Base-by-base conservation (phyloP, 495 filamentous ascomycete species). In the Xylaria longipes region DNA sequence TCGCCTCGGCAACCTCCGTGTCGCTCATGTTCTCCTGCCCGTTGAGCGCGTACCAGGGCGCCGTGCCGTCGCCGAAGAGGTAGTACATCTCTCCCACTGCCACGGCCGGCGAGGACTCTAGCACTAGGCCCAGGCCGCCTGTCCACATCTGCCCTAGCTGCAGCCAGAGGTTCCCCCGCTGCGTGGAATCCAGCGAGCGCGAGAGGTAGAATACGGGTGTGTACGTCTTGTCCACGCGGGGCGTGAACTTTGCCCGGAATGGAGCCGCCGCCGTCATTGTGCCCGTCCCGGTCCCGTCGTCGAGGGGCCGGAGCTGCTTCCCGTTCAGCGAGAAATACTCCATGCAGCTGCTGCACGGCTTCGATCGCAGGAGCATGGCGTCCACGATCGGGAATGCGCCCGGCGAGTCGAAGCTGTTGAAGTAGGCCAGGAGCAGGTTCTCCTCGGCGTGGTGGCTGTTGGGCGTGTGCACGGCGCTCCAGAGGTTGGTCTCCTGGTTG, bases 401-500 rank as follows among this genome's bases (percentile, higher is more conserved):
- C 5, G 77, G 77, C 2, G 77, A 77, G 70, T 79, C 77, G 72
- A 79, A 79, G 35, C 75, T 71, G n/a, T 79, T 73, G 68, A 75
- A 75, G 57, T 79, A 79, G 5, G 75, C 72, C 0, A 77, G 67
- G 15, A 79, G 69, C 46, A 77, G 74, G 57, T 75, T 77, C 66
- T 79, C 77, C 37, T 79, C 77, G 1, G 77, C 77, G 50, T 79
- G 75, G 14, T 72, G 75, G 70, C 75, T 62, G 37, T 70, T 63
- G 0, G 65, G 71, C 15, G 72, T 75, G 69, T 22, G 64, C 64
- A 15, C 63, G 0, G 77, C 66, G 7, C 71, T 77, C 77, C 77
- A 79, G 9, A 79, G 60, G 29, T 79, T 73, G 12, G 77, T 74
- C 61, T 79, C 77, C 5, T 75, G 74, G 66, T 75, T 72, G 27